Conservation (phyloP, 73 alveolate genomes). For the Tetrahymena malaccensis region DNA sequence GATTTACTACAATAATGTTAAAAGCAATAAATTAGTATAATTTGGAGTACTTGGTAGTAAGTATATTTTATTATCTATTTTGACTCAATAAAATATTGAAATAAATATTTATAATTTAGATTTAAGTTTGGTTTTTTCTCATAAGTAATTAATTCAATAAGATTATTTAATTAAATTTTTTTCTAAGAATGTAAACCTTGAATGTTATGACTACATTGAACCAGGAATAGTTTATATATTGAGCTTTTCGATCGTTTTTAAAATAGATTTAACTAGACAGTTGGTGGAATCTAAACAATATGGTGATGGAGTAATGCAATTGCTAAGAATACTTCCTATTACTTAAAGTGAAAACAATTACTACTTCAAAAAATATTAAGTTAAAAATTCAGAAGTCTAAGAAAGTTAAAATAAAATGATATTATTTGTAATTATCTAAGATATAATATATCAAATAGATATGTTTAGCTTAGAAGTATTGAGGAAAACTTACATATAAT, state of each 20-base stretch:
- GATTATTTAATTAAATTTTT: too few species aligned
- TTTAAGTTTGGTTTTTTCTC: not conserved
- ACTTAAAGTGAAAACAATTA: not conserved
- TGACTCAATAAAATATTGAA: not conserved
- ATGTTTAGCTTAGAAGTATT: not conserved
- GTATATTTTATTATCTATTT: not conserved
- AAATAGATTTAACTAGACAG: not conserved
- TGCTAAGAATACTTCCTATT: not conserved
- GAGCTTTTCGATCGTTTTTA: too few species aligned
- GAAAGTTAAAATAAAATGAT: too few species aligned
- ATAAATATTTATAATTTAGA: too few species aligned
- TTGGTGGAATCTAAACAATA: not conserved
- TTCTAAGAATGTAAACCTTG: not conserved
- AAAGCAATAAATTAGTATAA: too few species aligned
- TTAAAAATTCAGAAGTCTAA: not conserved
- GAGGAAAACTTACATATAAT: not conserved
- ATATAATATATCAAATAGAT: not conserved
- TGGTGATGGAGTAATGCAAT: not conserved
- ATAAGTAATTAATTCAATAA: not conserved
- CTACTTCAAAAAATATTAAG: not conserved
- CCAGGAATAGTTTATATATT: not conserved
- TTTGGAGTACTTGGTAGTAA: not conserved
- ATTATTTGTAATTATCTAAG: too few species aligned
- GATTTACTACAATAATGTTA: not conserved
- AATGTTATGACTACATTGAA: not conserved